A percentile compares a stretch with the other conserved stretches of the same genome.
These are phyloP conservation scores for Loxodes magnus DNA, from an alignment of 73 alveolate species.

Conservation along the genomic window DNA sequence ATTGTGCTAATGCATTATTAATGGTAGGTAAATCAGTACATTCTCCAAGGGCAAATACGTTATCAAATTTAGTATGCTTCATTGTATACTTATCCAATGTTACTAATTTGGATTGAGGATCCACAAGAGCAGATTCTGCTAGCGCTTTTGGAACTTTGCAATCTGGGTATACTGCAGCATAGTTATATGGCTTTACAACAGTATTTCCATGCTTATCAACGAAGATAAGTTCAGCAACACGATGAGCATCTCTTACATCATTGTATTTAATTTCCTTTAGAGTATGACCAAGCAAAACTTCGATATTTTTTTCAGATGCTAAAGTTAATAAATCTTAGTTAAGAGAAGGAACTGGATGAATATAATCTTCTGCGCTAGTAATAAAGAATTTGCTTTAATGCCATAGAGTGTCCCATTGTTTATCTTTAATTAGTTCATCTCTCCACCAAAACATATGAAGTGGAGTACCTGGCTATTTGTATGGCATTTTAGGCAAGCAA, in stretches of 20 bases:
- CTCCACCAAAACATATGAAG: constrained; percentile 2
- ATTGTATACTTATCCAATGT: not conserved
- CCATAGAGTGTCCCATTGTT: not conserved
- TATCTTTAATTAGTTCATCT: not conserved
- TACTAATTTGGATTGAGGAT: not conserved
- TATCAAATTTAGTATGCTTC: not conserved
- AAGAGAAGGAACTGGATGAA: constrained; percentile 3
- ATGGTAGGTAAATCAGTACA: not conserved
- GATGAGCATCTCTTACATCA: not conserved
- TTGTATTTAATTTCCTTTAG: constrained; percentile 3
- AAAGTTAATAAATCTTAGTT: not conserved
- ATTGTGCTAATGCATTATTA: not conserved
- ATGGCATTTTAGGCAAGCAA: constrained; percentile 7
- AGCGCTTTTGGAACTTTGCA: constrained; percentile 1
- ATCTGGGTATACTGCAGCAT: constrained; percentile 7
- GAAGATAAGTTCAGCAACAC: constrained; percentile 1
- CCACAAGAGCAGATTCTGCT: too few relatives aligned
- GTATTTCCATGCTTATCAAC: not conserved
- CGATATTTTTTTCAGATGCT: constrained; percentile 7
- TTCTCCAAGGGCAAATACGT: constrained; percentile 9
- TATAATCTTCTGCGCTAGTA: constrained; percentile 2
- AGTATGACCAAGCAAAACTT: not conserved
- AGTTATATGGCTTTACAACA: not conserved
- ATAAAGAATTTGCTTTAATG: not conserved
- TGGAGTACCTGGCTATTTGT: constrained; percentile 10